Evolutionary conservation across 1,139 yeast genomes (phyloP), one percentile per base, ranked within the genome.

Genomic region (Scheffersomyces insectosa): DNA sequence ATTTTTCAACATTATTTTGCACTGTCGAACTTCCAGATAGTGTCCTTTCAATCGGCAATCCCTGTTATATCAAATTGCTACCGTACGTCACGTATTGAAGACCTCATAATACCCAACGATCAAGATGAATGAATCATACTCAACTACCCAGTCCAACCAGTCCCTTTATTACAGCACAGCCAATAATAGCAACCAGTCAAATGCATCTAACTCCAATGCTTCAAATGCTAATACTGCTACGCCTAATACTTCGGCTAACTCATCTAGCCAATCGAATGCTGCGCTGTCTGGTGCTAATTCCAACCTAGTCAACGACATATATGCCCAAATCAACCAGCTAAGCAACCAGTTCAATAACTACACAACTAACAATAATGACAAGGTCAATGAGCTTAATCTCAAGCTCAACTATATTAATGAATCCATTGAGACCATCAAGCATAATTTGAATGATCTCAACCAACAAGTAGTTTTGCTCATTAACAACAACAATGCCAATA

Each of bases 401-500:
- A 66, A 63, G 31, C 39, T 66, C 16, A 62, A 62, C 39, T 56
- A 57, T 31, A 52, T 66, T 20, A 57, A 57, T 35, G 67, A 62
- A 14, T 50, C 65, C 31, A 39, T 66, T 8, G 60, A 56, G 28
- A 36, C 42, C 15, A 40, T 52, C 34, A 50, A 49, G 29, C 48
- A 41, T 28, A 42, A 40, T 33, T 38, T 52, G 7, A 41, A 40
- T 13, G 49, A 48, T n/a, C 44, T 50, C 29, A 46, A 45, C 39
- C 54, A 49, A 25, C 55, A 52, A 25, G 40, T 52, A 16, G 33
- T 46, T 2, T 42, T 50, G 6, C 36, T 49, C 25, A 39, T 48
- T 13, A 51, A 52, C 33, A 46, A 47, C 37, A 38, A 10, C 25
- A 37, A 10, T 37, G 42, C 5, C 27, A 41, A 10, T 35, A 9